A percentile compares a stretch with the other conserved stretches of the same genome.
Evolutionary conservation across 2,329 filamentous ascomycete species (phyloP).

Genomic region (Colletotrichum nymphaeae): DNA sequence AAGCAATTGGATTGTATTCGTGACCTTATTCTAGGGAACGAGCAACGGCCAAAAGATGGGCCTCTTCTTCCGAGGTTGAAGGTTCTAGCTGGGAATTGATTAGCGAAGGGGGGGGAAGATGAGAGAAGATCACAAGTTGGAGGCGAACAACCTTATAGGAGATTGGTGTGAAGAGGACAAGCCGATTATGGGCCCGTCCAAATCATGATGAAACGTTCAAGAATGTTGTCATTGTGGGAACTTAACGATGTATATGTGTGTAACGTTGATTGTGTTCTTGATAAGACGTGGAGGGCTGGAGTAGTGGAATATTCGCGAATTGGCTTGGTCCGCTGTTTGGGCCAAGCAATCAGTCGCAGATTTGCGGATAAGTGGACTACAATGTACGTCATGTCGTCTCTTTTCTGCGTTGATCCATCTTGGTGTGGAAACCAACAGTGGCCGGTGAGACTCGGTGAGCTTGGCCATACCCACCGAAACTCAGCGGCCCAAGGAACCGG

Average conservation of each 20-base stretch:
- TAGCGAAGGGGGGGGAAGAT: no score
- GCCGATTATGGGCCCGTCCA: not conserved
- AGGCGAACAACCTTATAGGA: no score
- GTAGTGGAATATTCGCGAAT: not conserved
- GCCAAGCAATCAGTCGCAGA: slow-evolving; percentile 11
- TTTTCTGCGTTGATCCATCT: not conserved
- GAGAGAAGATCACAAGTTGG: not conserved
- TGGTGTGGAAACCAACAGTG: not conserved
- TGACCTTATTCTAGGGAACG: not conserved
- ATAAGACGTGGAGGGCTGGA: not conserved
- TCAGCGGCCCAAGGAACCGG: not conserved
- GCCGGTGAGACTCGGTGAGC: not conserved
- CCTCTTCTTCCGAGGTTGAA: slow-evolving; percentile 16
- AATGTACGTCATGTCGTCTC: slow-evolving; percentile 16
- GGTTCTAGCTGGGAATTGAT: not conserved
- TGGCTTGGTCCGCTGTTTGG: not conserved
- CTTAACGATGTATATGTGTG: not conserved
- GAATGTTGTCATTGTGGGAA: not conserved
- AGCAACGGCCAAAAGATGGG: not conserved
- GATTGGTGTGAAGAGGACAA: not conserved
- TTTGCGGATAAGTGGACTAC: not conserved
- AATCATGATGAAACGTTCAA: not conserved
- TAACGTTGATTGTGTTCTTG: not conserved
- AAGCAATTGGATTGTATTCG: not conserved
- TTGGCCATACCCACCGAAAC: not conserved